Base-by-base conservation (phyloP, 345 rosid genomes). In the Populus alba region DNA sequence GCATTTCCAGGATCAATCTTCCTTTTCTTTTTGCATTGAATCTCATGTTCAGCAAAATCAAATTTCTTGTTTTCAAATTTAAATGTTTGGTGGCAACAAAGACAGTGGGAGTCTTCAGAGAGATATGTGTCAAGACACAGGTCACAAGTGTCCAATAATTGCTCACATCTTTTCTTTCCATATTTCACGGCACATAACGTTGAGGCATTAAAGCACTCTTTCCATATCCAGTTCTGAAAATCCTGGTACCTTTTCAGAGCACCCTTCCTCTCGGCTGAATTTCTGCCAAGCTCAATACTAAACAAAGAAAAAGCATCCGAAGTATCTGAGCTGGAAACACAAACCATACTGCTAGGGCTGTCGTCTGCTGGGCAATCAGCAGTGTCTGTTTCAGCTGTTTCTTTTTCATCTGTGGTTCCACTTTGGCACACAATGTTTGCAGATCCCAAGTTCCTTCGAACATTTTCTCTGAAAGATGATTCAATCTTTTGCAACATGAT, bases 401-500 rank as follows among this genome's bases (percentile, higher is more conserved):
- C 92, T 72, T 78, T 83, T 76, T 86, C 87, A 72, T 70, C 75
- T 27, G 76, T 70, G 20, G 80, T 78, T 83, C 83, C 83, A 80
- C 77, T 82, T 80, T 68, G 76, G 68, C 76, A 79, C 51, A 68
- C 71, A 63, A 74, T 68, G 49, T 78, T 80, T 68, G 72, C 81
- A 80, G 82, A 80, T 35, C 75, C 81, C 73, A 80, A 66, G 77
- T 73, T 85, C 81, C 85, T 84, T 43, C 83, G 77, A 43, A 84
- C 85, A 80, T 87, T 90, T 71, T 87, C 92, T 88, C 92, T 94
- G 83, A 94, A 97, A 80, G 91, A 82, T 27, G 82, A 83, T 83
- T 97, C 96, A 55, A 94, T 84, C 87, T 92, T 92, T 82, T 85
- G 94, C 84, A 94, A 74, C 98, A 97, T 94, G 85, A 97, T 77